Evolutionary conservation across 352 stramenopile genomes (phyloP), one percentile per base, ranked within the genome.

Genomic region (Phytophthora tentaculata): DNA sequence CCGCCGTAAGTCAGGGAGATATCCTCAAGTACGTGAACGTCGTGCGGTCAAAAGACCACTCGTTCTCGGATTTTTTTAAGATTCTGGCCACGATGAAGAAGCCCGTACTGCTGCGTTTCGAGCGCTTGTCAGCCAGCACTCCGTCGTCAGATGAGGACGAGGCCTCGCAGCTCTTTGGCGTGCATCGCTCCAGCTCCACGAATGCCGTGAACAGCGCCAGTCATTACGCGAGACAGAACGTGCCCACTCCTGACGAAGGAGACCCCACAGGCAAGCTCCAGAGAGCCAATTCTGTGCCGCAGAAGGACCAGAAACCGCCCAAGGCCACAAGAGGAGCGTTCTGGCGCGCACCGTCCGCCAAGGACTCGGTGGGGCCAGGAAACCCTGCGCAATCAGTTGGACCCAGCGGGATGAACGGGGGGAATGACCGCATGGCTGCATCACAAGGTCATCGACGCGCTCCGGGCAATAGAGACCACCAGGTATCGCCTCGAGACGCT

Each of bases 31-130:
- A 72, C 69, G 88, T 96, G 17, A 96, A 96, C 62, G 80, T 89
- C 5, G 84, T 96, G 72, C 84, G 88, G 20, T 92, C 88, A 28
- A 87, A 91, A 50, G 88, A 96, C 56, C 86, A 96, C 64, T 92
- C 88, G 63, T 96, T 96, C 59, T 86, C 85, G 13, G 88, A 95
- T 64, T 96, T 96, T 75, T 93, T 96, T 74, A 94, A 94, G 77
- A 94, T 96, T 51, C 72, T 96, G 37, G 83, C 88, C 37, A 96
- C 88, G 20, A 96, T 95, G 86, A 94, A 96, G 73, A 96, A 96
- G 67, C 88, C 88, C 24, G 88, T 96, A 52, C 58, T 96, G 48
- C 69, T 96, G 37, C 88, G 88, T 5, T 96, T 96, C 55, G 84
- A 94, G 62, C 84, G 82, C 3, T 49, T 83, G 9, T 69, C 65